Percentiles rank a stretch among this genome's conserved stretches.
Conservation (phyloP, 2,329 filamentous ascomycete species). For the Cercospora sp. region DNA sequence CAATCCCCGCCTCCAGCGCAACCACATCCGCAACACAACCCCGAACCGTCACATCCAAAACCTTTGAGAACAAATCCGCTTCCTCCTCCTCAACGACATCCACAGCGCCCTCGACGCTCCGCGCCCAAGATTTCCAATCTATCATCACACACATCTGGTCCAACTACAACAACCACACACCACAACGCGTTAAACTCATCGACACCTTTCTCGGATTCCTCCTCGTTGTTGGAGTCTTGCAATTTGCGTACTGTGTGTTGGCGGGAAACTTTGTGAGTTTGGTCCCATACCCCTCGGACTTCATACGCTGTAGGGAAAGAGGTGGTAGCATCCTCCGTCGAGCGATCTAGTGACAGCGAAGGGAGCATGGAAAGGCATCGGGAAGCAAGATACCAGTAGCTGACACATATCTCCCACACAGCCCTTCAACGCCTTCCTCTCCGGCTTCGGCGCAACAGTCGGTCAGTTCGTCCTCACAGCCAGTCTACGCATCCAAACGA, state of each 20-base stretch:
- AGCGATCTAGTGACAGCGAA: too few relatives aligned
- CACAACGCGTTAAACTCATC: constrained; percentile 87
- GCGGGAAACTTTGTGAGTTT: constrained; percentile 86
- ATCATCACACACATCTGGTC: constrained; percentile 71
- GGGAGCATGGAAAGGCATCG: too few relatives aligned
- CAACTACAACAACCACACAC: constrained; percentile 77
- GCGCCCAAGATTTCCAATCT: constrained; percentile 48
- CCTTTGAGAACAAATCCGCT: constrained; percentile 24
- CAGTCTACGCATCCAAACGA: constrained; percentile 88
- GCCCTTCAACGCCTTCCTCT: constrained; percentile 98
- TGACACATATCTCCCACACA: constrained; percentile 51
- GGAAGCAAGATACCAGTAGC: not conserved
- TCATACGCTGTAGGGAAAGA: too few relatives aligned
- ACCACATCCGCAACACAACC: constrained; percentile 17
- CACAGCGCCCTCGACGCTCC: not conserved
- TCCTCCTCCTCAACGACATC: constrained; percentile 30
- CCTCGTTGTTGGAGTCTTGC: constrained; percentile 78
- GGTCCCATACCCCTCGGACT: too few relatives aligned
- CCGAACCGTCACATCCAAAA: constrained; percentile 26
- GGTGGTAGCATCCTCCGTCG: too few relatives aligned
- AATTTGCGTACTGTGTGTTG: constrained; percentile 90
- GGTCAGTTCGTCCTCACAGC: constrained; percentile 97
- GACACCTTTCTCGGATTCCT: constrained; percentile 90
- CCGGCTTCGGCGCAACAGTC: constrained; percentile 90
- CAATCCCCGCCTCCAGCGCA: constrained; percentile 14